A percentile compares a stretch with the other conserved stretches of the same genome.
phyloP scores from a whole-genome alignment of 768 basidiomycete species.

The Ramaria rubella region DNA sequence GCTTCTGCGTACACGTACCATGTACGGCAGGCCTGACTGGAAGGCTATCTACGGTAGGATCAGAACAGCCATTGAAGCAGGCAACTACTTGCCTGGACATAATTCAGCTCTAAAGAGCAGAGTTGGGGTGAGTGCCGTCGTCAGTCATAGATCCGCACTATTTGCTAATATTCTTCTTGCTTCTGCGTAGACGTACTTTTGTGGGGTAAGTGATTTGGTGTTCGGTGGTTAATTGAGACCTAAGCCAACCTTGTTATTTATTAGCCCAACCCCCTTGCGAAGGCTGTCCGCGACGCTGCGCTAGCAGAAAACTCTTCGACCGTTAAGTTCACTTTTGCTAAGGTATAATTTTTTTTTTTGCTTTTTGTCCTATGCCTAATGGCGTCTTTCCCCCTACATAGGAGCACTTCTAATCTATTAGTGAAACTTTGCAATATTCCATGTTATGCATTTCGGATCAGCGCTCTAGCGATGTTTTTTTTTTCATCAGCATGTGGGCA shows the following conservation, averaged over 20 bases:
- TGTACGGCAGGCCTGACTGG: slow-evolving; percentile 92
- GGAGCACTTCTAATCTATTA: no score
- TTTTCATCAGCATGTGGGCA: no score
- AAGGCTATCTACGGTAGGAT: slow-evolving; percentile 71
- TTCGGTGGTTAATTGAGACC: not conserved
- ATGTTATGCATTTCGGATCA: no score
- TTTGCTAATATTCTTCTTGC: slow-evolving; percentile 8
- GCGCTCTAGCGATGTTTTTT: no score
- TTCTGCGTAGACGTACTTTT: slow-evolving; percentile 69
- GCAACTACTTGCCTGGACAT: slow-evolving; percentile 74
- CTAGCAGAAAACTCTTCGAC: slow-evolving; percentile 44
- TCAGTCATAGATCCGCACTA: no score
- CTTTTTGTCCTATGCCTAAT: no score
- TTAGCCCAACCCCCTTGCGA: slow-evolving; percentile 59
- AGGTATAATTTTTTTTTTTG: no score
- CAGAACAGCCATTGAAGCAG: slow-evolving; percentile 70
- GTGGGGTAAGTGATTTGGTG: slow-evolving; percentile 40
- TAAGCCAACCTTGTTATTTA: not conserved
- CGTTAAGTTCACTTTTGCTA: slow-evolving; percentile 76
- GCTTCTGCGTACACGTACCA: slow-evolving; percentile 78
- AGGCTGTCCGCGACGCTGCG: slow-evolving; percentile 69
- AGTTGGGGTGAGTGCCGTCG: slow-evolving; percentile 57
- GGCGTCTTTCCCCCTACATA: no score
- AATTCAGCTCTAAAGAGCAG: slow-evolving; percentile 76
- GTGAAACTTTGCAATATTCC: no score